Base-by-base conservation (phyloP, 2,329 filamentous ascomycete species). In the Aplosporella prunicola region DNA sequence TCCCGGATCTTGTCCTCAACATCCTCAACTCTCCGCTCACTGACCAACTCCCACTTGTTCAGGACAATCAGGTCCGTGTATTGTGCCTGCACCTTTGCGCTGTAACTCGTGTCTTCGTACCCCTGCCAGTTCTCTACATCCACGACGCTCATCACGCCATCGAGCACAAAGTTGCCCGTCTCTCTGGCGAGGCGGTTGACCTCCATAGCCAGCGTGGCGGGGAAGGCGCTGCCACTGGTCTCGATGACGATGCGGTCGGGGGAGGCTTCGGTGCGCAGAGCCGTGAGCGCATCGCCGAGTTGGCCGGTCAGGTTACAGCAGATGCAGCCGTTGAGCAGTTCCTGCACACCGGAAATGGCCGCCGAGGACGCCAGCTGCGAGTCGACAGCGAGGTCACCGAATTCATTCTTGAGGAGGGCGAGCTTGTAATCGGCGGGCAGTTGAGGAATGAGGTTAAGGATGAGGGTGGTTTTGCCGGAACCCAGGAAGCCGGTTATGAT, bases 231-330 rank as follows among this genome's bases (percentile, higher is more conserved):
- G 2, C 91, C 91, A 25, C 77, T 84, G 2, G 91, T 98, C 69
- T 98, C 91, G 57, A 98, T 79, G 35, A 98, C 77, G 60, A 98
- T 91, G 39, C 91, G 76, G 56, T 95, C 83, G 0, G 87, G 89
- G 0, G 46, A 40, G 30, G 72, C 63, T 24, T 71, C 63, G 17
- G 65, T 60, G 34, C 74, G 73, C 26, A 98, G 77, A 53, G 91
- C 79, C 28, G 73, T 64, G 13, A 98, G 77, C 1, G 89, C 88
- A 32, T 82, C 78, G 42, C 77, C 76, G 6, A 98, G 76, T 60
- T 93, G 85, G 11, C 91, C 91, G 43, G 98, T 89, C 17, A 96
- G 80, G 58, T 96, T 96, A 68, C 91, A 98, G 74, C 91, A 98
- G 62, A 98, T 96, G 65, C 91, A 96, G 47, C 89, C 91, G 58